These are phyloP conservation scores for Malassezia sympodialis DNA, from an alignment of 1,284 basidiomycete genomes.

Conservation along the genomic window DNA sequence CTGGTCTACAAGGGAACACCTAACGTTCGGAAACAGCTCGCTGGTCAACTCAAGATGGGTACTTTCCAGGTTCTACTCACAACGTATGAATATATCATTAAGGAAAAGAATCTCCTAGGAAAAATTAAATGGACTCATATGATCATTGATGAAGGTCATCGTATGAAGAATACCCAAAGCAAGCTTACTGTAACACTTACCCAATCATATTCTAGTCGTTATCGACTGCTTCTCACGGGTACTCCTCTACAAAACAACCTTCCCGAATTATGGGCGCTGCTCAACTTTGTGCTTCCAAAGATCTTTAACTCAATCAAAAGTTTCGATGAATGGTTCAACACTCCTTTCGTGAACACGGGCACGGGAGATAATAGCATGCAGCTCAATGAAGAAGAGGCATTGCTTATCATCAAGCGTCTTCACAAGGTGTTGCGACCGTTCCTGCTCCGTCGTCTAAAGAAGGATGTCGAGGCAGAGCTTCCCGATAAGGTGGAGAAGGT, in stretches of 20 bases:
- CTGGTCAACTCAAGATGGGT: constrained; percentile 33
- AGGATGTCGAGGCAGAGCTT: constrained; percentile 93
- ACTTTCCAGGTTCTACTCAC: constrained; percentile 47
- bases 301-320: constrained; percentile 99
- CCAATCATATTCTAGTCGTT: constrained; percentile 82
- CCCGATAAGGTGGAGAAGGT: constrained; percentile 99
- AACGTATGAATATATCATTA: constrained; percentile 49
- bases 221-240: constrained; percentile 91
- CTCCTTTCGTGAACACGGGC: constrained; percentile 95
- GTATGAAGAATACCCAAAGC: constrained; percentile 98
- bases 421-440: constrained; percentile 98
- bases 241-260: constrained; percentile 98
- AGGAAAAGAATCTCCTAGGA: constrained; percentile 47
- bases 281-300: constrained; percentile 96
- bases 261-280: constrained; percentile 91
- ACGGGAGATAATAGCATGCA: constrained; percentile 73
- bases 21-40: constrained; percentile 39
- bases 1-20: constrained; percentile 47
- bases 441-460: constrained; percentile 89
- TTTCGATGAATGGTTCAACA: constrained; percentile 99
- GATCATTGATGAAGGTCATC: constrained; percentile 62
- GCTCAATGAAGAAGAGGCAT: constrained; percentile 97
- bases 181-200: constrained; percentile 88
- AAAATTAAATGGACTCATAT: constrained; percentile 48
- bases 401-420: constrained; percentile 91